Percentiles rank a stretch among this genome's conserved stretches.
Conservation (phyloP, 2,329 filamentous ascomycete genomes). For the Biscogniauxia mediterranea region DNA sequence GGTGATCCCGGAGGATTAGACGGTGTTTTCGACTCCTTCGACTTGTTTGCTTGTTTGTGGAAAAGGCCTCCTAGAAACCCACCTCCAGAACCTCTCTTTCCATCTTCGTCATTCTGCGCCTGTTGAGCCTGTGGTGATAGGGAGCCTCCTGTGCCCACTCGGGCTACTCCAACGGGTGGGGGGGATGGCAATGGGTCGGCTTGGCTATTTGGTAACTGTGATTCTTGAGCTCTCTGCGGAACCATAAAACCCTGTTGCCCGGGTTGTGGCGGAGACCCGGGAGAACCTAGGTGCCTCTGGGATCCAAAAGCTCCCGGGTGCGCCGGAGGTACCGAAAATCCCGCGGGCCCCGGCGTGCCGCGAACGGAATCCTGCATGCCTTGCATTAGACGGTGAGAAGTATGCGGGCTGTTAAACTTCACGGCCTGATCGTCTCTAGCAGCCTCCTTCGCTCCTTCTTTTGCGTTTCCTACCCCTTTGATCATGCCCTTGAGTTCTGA, state of each 20-base stretch:
- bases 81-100: slow-evolving; percentile 22
- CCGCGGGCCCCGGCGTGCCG: slow-evolving; percentile 6
- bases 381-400: slow-evolving; percentile 21
- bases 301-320: slow-evolving; percentile 2
- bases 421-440: slow-evolving; percentile 29
- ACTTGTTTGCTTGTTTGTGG: slow-evolving; percentile 26
- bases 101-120: slow-evolving; percentile 23
- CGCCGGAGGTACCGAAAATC: neutral
- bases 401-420: slow-evolving; percentile 15
- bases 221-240: neutral
- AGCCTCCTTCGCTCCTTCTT: slow-evolving; percentile 26
- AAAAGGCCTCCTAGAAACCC: slow-evolving; percentile 30
- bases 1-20: slow-evolving; percentile 17
- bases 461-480: slow-evolving; percentile 28
- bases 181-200: slow-evolving; percentile 4
- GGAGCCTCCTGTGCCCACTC: slow-evolving; percentile 16
- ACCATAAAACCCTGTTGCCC: slow-evolving; percentile 5
- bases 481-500: slow-evolving; percentile 35
- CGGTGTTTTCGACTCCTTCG: slow-evolving; percentile 25
- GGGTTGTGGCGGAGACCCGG: slow-evolving; percentile 1
- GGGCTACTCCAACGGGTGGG: slow-evolving; percentile 12
- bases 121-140: slow-evolving; percentile 17
- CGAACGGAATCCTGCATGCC: slow-evolving; percentile 21
- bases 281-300: slow-evolving; percentile 9
- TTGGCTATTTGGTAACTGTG: neutral